phyloP scores from a whole-genome alignment of 208 protist species.

The Plasmodiophora brassicae region DNA sequence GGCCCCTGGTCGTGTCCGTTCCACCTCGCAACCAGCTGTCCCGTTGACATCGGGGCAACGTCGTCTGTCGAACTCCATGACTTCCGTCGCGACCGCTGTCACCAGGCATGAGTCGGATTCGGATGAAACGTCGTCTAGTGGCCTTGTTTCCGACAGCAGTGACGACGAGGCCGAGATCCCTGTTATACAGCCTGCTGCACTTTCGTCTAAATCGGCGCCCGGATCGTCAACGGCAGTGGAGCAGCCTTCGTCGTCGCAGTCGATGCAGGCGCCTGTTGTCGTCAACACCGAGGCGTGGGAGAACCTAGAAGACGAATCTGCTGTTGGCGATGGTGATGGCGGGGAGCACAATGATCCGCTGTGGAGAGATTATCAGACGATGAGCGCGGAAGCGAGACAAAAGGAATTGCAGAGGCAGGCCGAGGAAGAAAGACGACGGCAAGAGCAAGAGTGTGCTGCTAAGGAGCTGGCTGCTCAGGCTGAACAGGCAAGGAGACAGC shows the following conservation, averaged over 20 bases:
- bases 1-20: too few species aligned
- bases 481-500: too few species aligned
- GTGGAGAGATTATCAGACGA: slow-evolving; percentile 27
- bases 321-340: not conserved
- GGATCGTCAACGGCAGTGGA: too few species aligned
- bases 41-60: not conserved
- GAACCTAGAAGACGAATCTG: not conserved
- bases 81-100: not conserved
- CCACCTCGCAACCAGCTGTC: not conserved
- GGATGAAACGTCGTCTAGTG: not conserved
- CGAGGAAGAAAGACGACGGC: too few species aligned
- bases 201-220: too few species aligned
- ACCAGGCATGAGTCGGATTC: slow-evolving; percentile 16
- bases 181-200: too few species aligned
- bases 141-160: not conserved
- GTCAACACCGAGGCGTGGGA: too few species aligned
- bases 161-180: not conserved
- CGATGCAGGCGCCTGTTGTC: not conserved
- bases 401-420: not conserved
- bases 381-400: slow-evolving; percentile 5
- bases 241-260: not conserved
- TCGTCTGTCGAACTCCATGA: not conserved
- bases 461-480: too few species aligned
- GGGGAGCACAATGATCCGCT: not conserved
- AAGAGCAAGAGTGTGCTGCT: too few species aligned